Conservation (phyloP, 345 rosid species). For the Eucalyptus sp. region DNA sequence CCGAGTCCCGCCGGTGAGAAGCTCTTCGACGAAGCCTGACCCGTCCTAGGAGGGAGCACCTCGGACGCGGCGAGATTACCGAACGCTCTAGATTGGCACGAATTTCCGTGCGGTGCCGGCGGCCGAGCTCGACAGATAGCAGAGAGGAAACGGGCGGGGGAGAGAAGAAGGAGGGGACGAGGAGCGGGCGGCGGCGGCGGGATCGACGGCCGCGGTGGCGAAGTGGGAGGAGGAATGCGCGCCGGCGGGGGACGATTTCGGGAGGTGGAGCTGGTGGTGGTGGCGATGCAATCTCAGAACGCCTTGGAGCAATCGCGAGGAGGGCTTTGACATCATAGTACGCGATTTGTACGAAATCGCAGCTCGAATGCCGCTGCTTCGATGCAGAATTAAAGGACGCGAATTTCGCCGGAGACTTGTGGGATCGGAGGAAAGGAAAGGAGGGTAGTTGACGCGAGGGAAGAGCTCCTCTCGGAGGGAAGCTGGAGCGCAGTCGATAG, state of each 20-base stretch:
- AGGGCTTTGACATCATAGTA: not conserved
- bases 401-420: not conserved
- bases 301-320: not conserved
- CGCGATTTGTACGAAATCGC: not conserved
- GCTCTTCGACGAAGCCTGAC: not conserved
- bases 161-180: not conserved
- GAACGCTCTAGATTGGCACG: not conserved
- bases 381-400: not conserved
- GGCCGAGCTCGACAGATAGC: not conserved
- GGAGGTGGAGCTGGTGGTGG: not conserved
- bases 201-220: not conserved
- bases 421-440: not conserved
- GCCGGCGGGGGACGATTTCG: not conserved
- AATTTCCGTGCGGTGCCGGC: not conserved
- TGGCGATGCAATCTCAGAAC: not conserved
- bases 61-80: not conserved
- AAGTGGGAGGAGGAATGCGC: not conserved
- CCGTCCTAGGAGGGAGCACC: not conserved
- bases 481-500: not conserved
- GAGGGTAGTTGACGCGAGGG: not conserved
- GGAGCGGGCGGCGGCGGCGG: not conserved
- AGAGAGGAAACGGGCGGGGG: not conserved
- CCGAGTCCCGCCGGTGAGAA: not conserved
- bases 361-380: not conserved
- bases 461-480: not conserved